phyloP scores from a whole-genome alignment of 176 grass and related monocot species.

The Bolboschoenus planiculmis region DNA sequence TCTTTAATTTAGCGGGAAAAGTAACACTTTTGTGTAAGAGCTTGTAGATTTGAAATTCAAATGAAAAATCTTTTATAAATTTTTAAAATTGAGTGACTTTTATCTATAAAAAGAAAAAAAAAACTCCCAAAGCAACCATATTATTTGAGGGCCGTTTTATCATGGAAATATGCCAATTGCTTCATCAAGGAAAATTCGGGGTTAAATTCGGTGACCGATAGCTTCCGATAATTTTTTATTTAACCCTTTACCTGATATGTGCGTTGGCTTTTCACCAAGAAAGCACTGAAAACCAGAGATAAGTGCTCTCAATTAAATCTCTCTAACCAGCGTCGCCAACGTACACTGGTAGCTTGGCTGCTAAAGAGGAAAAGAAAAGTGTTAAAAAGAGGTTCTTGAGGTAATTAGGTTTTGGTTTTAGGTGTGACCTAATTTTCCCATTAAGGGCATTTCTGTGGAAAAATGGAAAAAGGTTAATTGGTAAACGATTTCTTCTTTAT shows the following conservation, averaged over 20 bases:
- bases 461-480: conserved; percentile 22
- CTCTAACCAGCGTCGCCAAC: background rate
- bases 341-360: conserved; percentile 5
- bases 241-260: conserved; percentile 5
- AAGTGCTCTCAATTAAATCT: background rate
- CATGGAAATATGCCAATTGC: background rate
- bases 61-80: no score
- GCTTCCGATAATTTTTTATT: background rate
- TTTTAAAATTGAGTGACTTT: no score
- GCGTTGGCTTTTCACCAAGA: conserved; percentile 11
- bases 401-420: conserved; percentile 22
- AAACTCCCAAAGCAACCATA: background rate
- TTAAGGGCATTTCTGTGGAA: background rate
- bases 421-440: conserved; percentile 22
- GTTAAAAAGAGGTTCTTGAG: background rate
- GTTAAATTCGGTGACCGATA: background rate
- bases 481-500: background rate
- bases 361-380: background rate
- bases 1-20: no score
- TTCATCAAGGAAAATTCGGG: background rate
- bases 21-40: no score
- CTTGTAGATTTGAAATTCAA: no score
- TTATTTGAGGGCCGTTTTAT: background rate
- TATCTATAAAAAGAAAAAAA: no score
- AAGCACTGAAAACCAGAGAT: background rate